Conservation (phyloP, 495 filamentous ascomycete genomes). For the Penicillium coprophilum region DNA sequence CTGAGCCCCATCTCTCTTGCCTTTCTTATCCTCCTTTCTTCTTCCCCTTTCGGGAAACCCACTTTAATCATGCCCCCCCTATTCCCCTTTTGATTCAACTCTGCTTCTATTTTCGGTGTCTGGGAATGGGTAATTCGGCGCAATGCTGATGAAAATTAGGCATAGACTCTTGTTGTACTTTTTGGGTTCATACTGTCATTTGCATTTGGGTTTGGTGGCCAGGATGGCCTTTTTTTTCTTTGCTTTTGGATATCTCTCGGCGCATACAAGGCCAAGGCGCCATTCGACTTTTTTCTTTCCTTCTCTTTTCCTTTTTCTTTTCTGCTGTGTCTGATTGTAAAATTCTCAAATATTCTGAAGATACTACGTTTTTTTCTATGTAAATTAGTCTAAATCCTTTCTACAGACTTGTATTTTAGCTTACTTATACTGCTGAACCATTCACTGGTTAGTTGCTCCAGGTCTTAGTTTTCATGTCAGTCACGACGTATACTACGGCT, state of each 20-base stretch:
- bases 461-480: too few species aligned
- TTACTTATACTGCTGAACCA: not conserved
- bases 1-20: slow-evolving; percentile 7
- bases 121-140: slow-evolving; percentile 6
- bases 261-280: not conserved
- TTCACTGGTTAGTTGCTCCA: too few species aligned
- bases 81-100: not conserved
- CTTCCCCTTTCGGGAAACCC: not conserved
- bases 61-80: slow-evolving; percentile 5
- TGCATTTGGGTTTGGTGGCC: slow-evolving; percentile 8
- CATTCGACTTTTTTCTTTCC: not conserved
- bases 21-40: not conserved
- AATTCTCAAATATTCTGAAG: not conserved
- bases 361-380: not conserved
- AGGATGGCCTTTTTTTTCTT: not conserved
- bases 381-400: not conserved
- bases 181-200: slow-evolving; percentile 8
- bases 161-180: slow-evolving; percentile 6
- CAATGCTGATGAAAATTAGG: slow-evolving; percentile 4
- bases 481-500: too few species aligned
- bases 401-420: not conserved
- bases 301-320: not conserved
- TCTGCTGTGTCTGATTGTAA: not conserved
- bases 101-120: slow-evolving; percentile 3
- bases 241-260: slow-evolving; percentile 3